Percentiles rank a stretch among this genome's conserved stretches.
phyloP scores from a whole-genome alignment of 1,139 yeast genomes.

The Kluyveromyces sp. region DNA sequence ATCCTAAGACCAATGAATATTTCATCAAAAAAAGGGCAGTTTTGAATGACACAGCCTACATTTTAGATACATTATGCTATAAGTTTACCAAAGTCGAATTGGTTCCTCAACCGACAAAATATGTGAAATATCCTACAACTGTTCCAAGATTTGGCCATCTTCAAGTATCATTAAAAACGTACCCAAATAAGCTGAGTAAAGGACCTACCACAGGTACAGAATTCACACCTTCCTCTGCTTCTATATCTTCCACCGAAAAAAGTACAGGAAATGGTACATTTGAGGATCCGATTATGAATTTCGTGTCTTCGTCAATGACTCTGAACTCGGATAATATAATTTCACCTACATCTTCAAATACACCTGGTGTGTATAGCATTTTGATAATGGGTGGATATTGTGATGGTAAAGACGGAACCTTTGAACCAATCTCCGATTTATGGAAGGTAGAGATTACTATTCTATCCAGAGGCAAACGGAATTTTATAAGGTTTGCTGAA shows the following conservation, averaged over 20 bases:
- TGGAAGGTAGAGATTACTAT: slow-evolving; percentile 41
- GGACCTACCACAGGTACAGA: neutral
- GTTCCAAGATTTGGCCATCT: slow-evolving; percentile 43
- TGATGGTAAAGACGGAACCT: slow-evolving; percentile 23
- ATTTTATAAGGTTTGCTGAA: slow-evolving; percentile 31
- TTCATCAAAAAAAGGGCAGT: slow-evolving; percentile 30
- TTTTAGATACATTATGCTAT: slow-evolving; percentile 34
- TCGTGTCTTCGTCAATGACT: slow-evolving; percentile 6
- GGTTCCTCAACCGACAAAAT: slow-evolving; percentile 35
- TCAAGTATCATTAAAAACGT: slow-evolving; percentile 28
- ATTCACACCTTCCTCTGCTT: slow-evolving; percentile 1
- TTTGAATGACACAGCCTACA: slow-evolving; percentile 36
- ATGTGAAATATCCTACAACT: slow-evolving; percentile 32
- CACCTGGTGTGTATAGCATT: slow-evolving; percentile 21
- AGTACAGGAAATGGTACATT: slow-evolving; percentile 2
- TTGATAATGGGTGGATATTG: slow-evolving; percentile 41
- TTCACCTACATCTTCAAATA: slow-evolving; percentile 6
- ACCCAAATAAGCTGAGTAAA: neutral
- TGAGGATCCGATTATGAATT: slow-evolving; percentile 4
- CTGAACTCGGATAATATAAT: slow-evolving; percentile 5
- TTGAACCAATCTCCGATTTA: slow-evolving; percentile 38
- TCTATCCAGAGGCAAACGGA: slow-evolving; percentile 29
- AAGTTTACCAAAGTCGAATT: slow-evolving; percentile 34
- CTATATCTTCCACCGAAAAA: slow-evolving; percentile 2
- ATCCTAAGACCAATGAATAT: slow-evolving; percentile 24